Evolutionary conservation across 2,329 filamentous ascomycete genomes (phyloP), one percentile per base, ranked within the genome.

Genomic region (Periconia sp.): DNA sequence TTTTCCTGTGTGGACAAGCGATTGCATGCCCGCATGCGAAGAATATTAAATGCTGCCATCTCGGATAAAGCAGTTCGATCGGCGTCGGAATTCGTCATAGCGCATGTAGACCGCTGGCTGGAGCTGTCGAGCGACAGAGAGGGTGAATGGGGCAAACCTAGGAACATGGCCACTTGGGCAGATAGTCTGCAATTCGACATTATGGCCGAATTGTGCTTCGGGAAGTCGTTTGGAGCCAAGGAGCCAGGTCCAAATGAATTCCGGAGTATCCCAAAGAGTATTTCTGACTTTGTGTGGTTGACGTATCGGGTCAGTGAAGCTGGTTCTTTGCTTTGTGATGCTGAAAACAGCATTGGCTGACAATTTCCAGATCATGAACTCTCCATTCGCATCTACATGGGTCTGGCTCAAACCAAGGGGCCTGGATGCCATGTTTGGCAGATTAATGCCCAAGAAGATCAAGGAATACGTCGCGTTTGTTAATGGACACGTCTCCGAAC

Each of bases 201-300:
- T 35, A 75, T 80, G 66, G 75, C 74, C 11, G 74, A 77, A 43
- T 58, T 76, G 2, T 68, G 62, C 41, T 71, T 74, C 53, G 70
- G 70, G 3, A 64, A 71, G 48, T 49, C 62, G 31, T 72, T 76
- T 56, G 53, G 60, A 35, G 69, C 69, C 60, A 65, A 75, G 31
- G 61, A 66, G 45, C 51, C 62, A 1, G 61, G 62, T 7, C 43
- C 50, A 30, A 60, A 59, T 31, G 43, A 23, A 43, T 40, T 59
- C 23, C 55, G 54, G 49, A 37, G 44, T 10, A 27, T 59, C 3
- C 56, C 58, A 10, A 48, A 59, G 23, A 40, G 45, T 13, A 49
- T 57, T 23, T 35, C 53, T 44, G 43, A 56, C 5, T 27, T 27
- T 8, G 8, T 27, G 23, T 27, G 23, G 23, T 27, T 27, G 23